Conservation (phyloP, 768 basidiomycete genomes). For the Leccinum pellstonianum region DNA sequence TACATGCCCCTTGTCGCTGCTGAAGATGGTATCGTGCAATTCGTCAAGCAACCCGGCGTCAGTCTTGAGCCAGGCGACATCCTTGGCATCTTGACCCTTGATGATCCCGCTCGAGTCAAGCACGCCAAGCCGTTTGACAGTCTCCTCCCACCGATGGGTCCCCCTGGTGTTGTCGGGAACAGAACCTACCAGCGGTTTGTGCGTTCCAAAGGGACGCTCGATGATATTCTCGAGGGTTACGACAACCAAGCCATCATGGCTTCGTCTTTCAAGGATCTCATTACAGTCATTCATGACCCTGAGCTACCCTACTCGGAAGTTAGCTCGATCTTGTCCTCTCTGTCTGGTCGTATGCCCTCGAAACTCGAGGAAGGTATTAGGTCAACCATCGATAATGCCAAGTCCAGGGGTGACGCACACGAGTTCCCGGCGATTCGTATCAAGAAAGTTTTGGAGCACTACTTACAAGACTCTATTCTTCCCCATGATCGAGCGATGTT, state of each 20-base stretch:
- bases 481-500: constrained; percentile 81
- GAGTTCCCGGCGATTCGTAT: constrained; percentile 92
- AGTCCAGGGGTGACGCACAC: constrained; percentile 63
- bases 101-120: constrained; percentile 94
- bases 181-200: constrained; percentile 87
- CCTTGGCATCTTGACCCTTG: constrained; percentile 92
- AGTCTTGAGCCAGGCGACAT: constrained; percentile 97
- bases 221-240: constrained; percentile 93
- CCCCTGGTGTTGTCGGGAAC: constrained; percentile 80
- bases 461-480: constrained; percentile 75
- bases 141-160: constrained; percentile 83
- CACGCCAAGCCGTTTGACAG: constrained; percentile 99
- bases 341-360: constrained; percentile 90
- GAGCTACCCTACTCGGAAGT: constrained; percentile 90
- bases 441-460: constrained; percentile 84
- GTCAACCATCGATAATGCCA: constrained; percentile 70
- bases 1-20: constrained; percentile 96
- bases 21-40: constrained; percentile 91
- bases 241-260: constrained; percentile 94
- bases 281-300: constrained; percentile 75
- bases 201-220: constrained; percentile 70
- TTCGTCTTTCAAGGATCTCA: constrained; percentile 81
- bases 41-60: constrained; percentile 98
- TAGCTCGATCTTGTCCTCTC: constrained; percentile 75
- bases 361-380: constrained; percentile 90